Evolutionary conservation across 805 yeast genomes (phyloP), one percentile per base, ranked within the genome.

Genomic region (Metschnikowia amazonensis): DNA sequence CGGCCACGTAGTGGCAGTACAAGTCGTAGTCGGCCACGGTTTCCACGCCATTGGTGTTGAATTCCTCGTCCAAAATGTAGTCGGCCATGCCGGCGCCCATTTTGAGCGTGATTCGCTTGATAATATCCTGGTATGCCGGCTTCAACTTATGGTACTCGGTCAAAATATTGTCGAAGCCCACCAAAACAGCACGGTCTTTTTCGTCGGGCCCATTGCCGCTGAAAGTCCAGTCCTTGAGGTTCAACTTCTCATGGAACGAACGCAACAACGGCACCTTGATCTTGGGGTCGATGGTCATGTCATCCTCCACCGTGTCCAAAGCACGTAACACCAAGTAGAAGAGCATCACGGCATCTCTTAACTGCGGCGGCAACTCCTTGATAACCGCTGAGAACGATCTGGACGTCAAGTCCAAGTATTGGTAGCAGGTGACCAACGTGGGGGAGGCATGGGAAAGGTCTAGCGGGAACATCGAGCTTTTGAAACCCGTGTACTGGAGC

Each of bases 41-140:
- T 40, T 70, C 71, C 38, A 94, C 82, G 1, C 98, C 98, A 50
- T 80, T 80, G 53, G 77, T 62, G 63, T 88, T 89, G 70, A 87
- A 87, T 51, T 83, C 76, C 42, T 85, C 94, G 59, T 84, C 82
- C 57, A 77, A 71, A 44, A 86, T 81, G 66, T 90, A 94, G 60
- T 88, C 89, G 27, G 98, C 98, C 99, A 94, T 94, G 45, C 99
- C 99, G 55, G 87, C 81, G 47, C 98, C 99, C 99, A 94, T 94
- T 64, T 84, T 75, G 46, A 71, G 55, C 38, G 96, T 82, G 56
- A 89, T 87, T 50, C 84, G 88, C 56, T 76, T 77, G 55, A 94
- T 80, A 31, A 89, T 82, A 44, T 77, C 85, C 67, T 86, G 90
- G 66, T 89, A 90, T 47, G 75, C 81, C 5, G 86, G 81, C 59